These are phyloP conservation scores for Plasmodium vivax DNA, from an alignment of 169 alveolate species.

Conservation along the genomic window DNA sequence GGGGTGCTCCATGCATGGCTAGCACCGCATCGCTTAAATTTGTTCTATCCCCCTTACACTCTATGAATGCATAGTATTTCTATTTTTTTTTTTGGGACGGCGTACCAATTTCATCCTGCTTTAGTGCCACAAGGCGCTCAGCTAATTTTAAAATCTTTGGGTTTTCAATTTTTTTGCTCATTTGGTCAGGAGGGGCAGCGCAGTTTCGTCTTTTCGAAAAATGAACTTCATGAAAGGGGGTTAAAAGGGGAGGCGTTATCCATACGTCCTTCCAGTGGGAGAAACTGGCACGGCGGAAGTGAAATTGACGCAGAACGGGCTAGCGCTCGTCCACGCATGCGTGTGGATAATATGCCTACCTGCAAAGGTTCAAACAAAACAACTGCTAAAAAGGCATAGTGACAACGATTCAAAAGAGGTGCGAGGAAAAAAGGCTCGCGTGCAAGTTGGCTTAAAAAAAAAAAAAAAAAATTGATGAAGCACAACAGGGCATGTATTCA, in stretches of 20 bases:
- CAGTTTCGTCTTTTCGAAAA: background rate
- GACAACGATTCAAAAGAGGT: background rate
- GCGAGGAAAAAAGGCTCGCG: background rate
- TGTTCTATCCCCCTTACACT: background rate
- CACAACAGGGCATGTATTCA: background rate
- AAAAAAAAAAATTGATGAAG: background rate
- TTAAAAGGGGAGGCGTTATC: background rate
- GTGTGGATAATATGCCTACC: background rate
- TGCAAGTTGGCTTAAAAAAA: background rate
- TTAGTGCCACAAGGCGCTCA: slow-evolving; percentile 41
- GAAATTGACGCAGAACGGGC: background rate
- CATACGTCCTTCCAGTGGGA: background rate
- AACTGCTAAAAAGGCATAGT: background rate
- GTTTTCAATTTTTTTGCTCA: slow-evolving; percentile 55
- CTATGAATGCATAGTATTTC: background rate
- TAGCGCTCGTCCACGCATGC: background rate
- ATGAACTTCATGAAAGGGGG: background rate
- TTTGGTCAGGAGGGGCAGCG: background rate
- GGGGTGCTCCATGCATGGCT: background rate
- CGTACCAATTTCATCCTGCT: slow-evolving; percentile 73
- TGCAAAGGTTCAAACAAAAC: background rate
- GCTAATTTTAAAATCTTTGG: slow-evolving; percentile 49
- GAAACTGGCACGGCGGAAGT: background rate
- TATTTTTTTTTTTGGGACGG: background rate
- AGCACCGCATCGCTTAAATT: background rate